A percentile compares a stretch with the other conserved stretches of the same genome.
Conservation (phyloP, 805 yeast genomes). For the Candida chauliodis region DNA sequence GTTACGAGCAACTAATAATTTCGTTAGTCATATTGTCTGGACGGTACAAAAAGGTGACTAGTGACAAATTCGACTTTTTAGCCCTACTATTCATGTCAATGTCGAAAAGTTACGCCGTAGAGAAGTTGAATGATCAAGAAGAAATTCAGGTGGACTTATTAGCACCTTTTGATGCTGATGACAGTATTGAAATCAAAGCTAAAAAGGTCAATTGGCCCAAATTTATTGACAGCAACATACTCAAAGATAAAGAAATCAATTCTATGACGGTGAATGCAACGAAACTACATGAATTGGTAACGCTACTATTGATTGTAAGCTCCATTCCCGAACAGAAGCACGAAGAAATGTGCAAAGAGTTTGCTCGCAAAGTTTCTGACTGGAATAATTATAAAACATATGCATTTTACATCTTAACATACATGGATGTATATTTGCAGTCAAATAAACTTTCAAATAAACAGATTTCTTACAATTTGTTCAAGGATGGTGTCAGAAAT, state of each 20-base stretch:
- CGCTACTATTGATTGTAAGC: slow-evolving; percentile 46
- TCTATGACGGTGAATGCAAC: slow-evolving; percentile 35
- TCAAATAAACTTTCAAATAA: slow-evolving; percentile 7
- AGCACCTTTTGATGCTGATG: slow-evolving; percentile 11
- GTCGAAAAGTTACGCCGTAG: neutral
- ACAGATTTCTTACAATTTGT: slow-evolving; percentile 16
- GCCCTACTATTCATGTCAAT: slow-evolving; percentile 22
- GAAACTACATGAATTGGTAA: slow-evolving; percentile 41
- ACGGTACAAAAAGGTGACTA: slow-evolving; percentile 33
- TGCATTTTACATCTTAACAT: slow-evolving; percentile 46
- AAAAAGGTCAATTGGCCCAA: slow-evolving; percentile 24
- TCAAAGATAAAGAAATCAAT: slow-evolving; percentile 43
- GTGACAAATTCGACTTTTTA: slow-evolving; percentile 34
- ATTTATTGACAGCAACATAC: slow-evolving; percentile 23
- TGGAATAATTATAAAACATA: slow-evolving; percentile 43
- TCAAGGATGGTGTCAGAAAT: slow-evolving; percentile 13
- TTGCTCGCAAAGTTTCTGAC: slow-evolving; percentile 19
- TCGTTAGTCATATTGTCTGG: slow-evolving; percentile 39
- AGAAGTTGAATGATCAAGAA: neutral
- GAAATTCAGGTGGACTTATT: slow-evolving; percentile 16
- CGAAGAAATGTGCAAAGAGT: slow-evolving; percentile 29
- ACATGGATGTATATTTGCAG: slow-evolving; percentile 42
- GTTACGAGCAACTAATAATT: slow-evolving; percentile 27
- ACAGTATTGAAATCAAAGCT: slow-evolving; percentile 11
- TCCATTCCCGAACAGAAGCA: slow-evolving; percentile 24